phyloP scores from a whole-genome alignment of 2,329 filamentous ascomycete genomes.

The Xylaria sp. region DNA sequence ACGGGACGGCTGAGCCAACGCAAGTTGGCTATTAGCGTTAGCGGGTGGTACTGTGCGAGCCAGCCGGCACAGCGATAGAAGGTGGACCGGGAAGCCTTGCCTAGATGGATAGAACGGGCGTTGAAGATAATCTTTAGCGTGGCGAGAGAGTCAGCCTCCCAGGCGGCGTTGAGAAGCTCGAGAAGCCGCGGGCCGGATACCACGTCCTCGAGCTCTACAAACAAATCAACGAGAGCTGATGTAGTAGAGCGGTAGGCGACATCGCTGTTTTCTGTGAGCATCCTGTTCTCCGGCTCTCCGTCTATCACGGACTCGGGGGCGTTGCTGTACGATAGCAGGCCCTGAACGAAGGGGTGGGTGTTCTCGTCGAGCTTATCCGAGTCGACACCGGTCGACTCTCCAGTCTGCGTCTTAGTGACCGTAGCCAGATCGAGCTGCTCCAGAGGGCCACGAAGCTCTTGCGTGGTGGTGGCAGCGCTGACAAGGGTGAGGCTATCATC shows the following conservation, averaged over 20 bases:
- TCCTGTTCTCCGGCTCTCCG: conserved; percentile 54
- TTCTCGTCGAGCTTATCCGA: neutral
- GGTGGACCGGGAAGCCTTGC: conserved; percentile 60
- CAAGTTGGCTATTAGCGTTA: conserved; percentile 64
- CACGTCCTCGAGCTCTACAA: conserved; percentile 61
- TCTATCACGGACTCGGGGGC: conserved; percentile 11
- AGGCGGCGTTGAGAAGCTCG: conserved; percentile 59
- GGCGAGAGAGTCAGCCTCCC: conserved; percentile 58
- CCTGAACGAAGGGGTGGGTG: conserved; percentile 52
- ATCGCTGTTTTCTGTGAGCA: conserved; percentile 64
- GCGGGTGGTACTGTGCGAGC: conserved; percentile 65
- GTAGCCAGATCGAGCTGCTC: conserved; percentile 13
- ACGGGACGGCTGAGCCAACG: conserved; percentile 66
- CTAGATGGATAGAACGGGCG: conserved; percentile 68
- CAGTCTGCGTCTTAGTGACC: conserved; percentile 1
- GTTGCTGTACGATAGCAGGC: conserved; percentile 44
- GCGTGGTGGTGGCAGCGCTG: neutral
- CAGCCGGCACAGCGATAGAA: conserved; percentile 67
- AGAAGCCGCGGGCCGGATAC: conserved; percentile 53
- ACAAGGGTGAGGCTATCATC: conserved; percentile 16
- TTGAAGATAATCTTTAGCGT: conserved; percentile 72
- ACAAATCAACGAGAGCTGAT: conserved; percentile 63
- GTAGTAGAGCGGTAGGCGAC: conserved; percentile 60
- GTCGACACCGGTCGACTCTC: neutral
- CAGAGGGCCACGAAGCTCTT: conserved; percentile 2